These are phyloP conservation scores for Pulveroboletus sp. DNA, from an alignment of 768 basidiomycete species.

Conservation along the genomic window DNA sequence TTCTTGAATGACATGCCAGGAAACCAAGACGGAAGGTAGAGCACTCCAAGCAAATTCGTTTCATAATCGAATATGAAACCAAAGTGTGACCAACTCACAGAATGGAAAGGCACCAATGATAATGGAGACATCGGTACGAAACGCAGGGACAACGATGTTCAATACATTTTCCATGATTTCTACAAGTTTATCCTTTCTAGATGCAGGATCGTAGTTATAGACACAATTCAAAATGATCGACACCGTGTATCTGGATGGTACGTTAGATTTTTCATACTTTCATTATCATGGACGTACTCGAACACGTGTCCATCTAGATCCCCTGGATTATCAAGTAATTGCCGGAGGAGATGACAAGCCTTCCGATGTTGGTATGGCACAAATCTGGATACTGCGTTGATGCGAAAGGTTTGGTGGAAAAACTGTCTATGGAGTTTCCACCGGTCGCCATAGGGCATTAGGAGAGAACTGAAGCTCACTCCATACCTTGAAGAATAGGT, in stretches of 20 bases:
- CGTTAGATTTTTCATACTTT: no score
- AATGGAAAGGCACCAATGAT: background rate
- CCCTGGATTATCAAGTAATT: background rate
- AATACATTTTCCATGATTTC: background rate
- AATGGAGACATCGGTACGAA: slow-evolving; percentile 1
- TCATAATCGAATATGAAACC: background rate
- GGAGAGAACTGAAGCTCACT: slow-evolving; percentile 10
- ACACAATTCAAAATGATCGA: no score
- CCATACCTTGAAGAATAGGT: slow-evolving; percentile 9
- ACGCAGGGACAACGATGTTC: background rate
- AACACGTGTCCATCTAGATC: background rate
- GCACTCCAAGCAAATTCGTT: background rate
- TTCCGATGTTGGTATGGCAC: slow-evolving; percentile 13
- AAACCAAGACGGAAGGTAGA: slow-evolving; percentile 5
- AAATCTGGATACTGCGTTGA: slow-evolving; percentile 11
- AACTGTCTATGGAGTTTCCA: slow-evolving; percentile 20
- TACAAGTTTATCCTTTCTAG: slow-evolving; percentile 6
- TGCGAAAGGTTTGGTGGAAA: slow-evolving; percentile 17
- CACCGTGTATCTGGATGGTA: slow-evolving; percentile 6
- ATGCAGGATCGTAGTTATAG: slow-evolving; percentile 4
- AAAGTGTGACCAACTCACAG: background rate
- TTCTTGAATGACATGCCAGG: no score
- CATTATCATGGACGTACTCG: background rate
- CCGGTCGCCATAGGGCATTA: slow-evolving; percentile 16
- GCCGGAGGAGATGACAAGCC: slow-evolving; percentile 3